Percentiles rank a stretch among this genome's conserved stretches.
phyloP scores from a whole-genome alignment of 257 asterid species.

The Solanum ahanhuiri region DNA sequence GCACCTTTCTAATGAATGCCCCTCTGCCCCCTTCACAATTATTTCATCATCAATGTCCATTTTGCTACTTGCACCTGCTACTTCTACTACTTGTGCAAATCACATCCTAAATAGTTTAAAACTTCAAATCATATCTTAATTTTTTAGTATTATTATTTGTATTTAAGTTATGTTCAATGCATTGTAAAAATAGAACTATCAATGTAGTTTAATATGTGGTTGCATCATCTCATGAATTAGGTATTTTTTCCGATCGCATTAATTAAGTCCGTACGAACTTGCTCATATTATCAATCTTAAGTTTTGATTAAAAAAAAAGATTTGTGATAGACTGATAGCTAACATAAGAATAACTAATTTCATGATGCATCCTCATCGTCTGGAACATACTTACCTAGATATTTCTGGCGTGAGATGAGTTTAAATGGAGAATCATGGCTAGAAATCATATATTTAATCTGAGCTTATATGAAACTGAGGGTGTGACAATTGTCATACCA shows the following conservation, averaged over 20 bases:
- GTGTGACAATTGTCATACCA: background rate
- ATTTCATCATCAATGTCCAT: background rate
- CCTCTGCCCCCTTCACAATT: constrained; percentile 1
- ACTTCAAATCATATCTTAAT: background rate
- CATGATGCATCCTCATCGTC: background rate
- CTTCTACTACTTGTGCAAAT: background rate
- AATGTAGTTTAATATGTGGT: background rate
- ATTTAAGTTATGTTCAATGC: background rate
- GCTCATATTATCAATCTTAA: background rate
- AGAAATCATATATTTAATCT: background rate
- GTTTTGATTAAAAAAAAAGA: background rate
- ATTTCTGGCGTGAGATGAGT: background rate
- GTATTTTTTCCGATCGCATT: background rate
- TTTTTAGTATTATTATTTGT: background rate
- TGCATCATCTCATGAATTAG: background rate
- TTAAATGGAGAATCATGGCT: background rate
- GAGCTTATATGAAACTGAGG: background rate
- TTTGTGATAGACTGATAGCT: background rate
- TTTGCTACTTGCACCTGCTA: constrained; percentile 1
- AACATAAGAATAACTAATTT: background rate
- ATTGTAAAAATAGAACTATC: background rate
- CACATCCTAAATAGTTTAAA: background rate
- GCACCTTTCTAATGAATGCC: constrained; percentile 2
- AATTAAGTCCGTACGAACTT: fast-evolving
- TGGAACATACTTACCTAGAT: background rate